Conservation (phyloP, 768 basidiomycete species). For the Favolaschia claudopus region DNA sequence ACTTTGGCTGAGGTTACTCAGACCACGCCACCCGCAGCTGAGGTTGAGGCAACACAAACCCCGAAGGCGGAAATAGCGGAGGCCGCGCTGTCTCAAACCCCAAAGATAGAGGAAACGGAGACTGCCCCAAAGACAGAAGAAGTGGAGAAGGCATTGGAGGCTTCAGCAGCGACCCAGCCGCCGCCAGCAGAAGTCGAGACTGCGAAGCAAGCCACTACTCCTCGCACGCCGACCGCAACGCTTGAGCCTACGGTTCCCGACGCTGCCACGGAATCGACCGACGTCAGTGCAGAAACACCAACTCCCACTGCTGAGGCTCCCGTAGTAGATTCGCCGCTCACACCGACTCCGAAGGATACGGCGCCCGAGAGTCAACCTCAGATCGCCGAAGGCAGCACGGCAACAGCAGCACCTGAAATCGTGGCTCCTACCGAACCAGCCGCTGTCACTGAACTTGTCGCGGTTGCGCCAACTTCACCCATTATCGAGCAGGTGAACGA, state of each 20-base stretch:
- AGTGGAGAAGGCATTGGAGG: too few relatives aligned
- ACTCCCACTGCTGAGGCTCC: slow-evolving; percentile 6
- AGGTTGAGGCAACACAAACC: too few relatives aligned
- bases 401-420: not conserved
- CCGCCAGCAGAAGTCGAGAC: not conserved
- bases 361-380: not conserved
- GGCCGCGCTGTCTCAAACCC: too few relatives aligned
- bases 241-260: too few relatives aligned
- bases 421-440: not conserved
- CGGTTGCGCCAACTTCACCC: not conserved
- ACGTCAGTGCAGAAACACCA: too few relatives aligned
- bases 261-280: too few relatives aligned
- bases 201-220: not conserved
- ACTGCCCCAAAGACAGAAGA: too few relatives aligned
- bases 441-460: not conserved
- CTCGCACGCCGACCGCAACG: too few relatives aligned
- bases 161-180: too few relatives aligned
- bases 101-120: too few relatives aligned
- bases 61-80: not conserved
- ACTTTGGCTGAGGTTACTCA: too few relatives aligned
- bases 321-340: not conserved
- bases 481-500: not conserved
- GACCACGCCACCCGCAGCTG: too few relatives aligned
- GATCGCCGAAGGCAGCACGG: not conserved
- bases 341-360: slow-evolving; percentile 5